Evolutionary conservation across 164 flowering plant species (phyloP), one percentile per base, ranked within the genome.

Genomic region (Vitis rotundifolia): DNA sequence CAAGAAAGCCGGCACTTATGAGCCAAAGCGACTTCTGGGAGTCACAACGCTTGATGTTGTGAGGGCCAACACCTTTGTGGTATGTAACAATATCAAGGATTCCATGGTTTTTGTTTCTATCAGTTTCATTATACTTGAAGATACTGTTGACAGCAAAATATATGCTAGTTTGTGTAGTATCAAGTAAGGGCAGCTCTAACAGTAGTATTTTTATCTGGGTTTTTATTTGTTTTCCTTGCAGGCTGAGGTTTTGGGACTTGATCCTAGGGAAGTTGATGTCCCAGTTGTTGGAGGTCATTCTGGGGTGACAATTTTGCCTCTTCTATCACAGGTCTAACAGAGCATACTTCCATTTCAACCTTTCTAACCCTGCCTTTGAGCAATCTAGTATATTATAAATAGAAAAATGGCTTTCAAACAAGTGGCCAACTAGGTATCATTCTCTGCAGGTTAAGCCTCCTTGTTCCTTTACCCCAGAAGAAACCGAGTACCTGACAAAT

Each of bases 51-150:
- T 91, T 66, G 93, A 91, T 81, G 92, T 89, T 61, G 93, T 88
- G 37, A 82, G 96, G 77, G 96, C 96, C 64, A 91, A 91, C 73
- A 91, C 96, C 61, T 91, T 91, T 80, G 96, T 91, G 96, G 96
- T 91, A 84, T 64, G 82, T 62, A 9, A 44, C 8, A 6, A 11
- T 50, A n/a, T 11, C 13, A 37, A 37, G 44, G 5, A 37, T 37
- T 6, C 44, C 7, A 37, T 37, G 7, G 0, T 37, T 37, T 37
- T 37, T 37, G 44, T 37, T 37, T 37, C 44, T 5, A 37, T 37
- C 44, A 37, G 7, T 37, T 37, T 37, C 44, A 6, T 37, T 3
- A 37, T 0, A 37, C 44, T 37, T 37, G 44, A 6, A 37, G 44
- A 3, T 37, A 3, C 6, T 37, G 44, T 37, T 37, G 44, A 37